A percentile compares a stretch with the other conserved stretches of the same genome.
These are phyloP conservation scores for Pichia nakasei DNA, from an alignment of 805 yeast species.

Conservation along the genomic window DNA sequence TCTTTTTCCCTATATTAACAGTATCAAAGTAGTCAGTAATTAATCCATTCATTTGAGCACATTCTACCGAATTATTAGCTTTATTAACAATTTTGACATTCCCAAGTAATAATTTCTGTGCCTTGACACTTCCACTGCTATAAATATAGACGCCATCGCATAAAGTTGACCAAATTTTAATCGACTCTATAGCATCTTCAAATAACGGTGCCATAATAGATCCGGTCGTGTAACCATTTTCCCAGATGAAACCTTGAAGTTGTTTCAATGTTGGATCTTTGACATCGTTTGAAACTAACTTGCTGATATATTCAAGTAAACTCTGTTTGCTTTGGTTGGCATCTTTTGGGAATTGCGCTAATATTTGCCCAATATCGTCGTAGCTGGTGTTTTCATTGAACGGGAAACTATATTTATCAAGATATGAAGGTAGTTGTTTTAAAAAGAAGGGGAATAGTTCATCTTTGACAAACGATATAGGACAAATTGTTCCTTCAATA, in stretches of 20 bases:
- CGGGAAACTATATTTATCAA: constrained; percentile 29
- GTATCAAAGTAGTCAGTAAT: constrained; percentile 77
- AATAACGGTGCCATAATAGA: constrained; percentile 70
- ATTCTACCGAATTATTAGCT: constrained; percentile 19
- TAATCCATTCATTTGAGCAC: constrained; percentile 42
- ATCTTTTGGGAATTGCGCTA: constrained; percentile 40
- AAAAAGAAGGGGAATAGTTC: constrained; percentile 69
- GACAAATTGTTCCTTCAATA: constrained; percentile 91
- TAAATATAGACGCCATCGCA: constrained; percentile 51
- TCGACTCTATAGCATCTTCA: constrained; percentile 55
- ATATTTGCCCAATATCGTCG: constrained; percentile 21
- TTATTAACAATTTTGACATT: constrained; percentile 36
- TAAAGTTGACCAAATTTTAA: constrained; percentile 33
- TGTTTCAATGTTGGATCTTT: constrained; percentile 72
- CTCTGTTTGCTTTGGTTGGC: constrained; percentile 19
- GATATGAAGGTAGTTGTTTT: constrained; percentile 34
- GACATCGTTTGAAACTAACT: constrained; percentile 55
- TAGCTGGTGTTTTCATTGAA: constrained; percentile 13
- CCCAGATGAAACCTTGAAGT: constrained; percentile 82
- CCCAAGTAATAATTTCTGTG: constrained; percentile 71
- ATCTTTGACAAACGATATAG: constrained; percentile 82
- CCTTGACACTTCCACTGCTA: constrained; percentile 83
- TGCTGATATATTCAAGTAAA: constrained; percentile 40
- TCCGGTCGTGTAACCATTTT: constrained; percentile 67
- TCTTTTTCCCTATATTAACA: constrained; percentile 70